Conservation (phyloP, 768 basidiomycete genomes). For the Psilocybe cyanescens region DNA sequence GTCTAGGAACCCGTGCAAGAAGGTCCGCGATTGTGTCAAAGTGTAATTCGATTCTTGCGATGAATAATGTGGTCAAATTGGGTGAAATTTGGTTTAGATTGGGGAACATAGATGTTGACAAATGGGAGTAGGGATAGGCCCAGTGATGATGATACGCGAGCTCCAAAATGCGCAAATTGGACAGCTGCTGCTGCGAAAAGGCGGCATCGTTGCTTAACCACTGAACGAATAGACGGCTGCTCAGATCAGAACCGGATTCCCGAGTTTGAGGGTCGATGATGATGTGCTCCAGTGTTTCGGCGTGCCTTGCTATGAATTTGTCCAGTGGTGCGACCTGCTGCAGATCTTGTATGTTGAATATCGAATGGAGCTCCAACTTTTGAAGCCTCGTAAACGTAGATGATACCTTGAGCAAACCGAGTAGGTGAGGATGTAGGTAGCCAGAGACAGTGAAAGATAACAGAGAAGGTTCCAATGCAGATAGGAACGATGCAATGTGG, state of each 20-base stretch:
- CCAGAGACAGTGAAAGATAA: not conserved
- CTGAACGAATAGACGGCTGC: not conserved
- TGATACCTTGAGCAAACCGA: not conserved
- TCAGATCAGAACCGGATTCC: not conserved
- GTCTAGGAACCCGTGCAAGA: not conserved
- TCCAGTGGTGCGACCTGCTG: not conserved
- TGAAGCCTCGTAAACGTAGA: not conserved
- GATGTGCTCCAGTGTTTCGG: not conserved
- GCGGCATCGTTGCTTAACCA: not conserved
- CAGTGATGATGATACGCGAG: not conserved
- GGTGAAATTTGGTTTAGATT: not conserved
- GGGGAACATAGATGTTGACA: not conserved
- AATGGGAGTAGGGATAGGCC: not conserved
- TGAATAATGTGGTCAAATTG: not conserved
- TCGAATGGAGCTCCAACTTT: not conserved
- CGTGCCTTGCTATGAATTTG: not conserved
- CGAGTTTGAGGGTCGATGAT: not conserved
- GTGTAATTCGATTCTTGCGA: not conserved
- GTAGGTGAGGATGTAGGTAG: not conserved
- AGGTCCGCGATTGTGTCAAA: not conserved
- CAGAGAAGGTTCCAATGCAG: not conserved
- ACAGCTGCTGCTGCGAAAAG: not conserved
- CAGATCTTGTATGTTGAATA: not conserved
- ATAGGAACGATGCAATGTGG: not conserved
- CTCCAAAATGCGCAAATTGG: not conserved